Percentiles rank a stretch among this genome's conserved stretches.
phyloP scores from a whole-genome alignment of 2,329 filamentous ascomycete species.

The Fusarium aywerte region DNA sequence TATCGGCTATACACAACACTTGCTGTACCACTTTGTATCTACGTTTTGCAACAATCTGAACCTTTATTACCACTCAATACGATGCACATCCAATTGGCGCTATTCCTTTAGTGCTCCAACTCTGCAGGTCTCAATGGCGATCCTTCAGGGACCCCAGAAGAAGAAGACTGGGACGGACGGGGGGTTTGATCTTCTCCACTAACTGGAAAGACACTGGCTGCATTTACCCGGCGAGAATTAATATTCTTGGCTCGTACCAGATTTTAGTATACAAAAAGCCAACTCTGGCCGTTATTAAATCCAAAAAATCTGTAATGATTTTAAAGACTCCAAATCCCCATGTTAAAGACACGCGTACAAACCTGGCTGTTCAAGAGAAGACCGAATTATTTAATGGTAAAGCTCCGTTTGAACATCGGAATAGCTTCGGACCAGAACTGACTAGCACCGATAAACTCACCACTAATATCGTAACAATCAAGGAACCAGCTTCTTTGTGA shows the following conservation, averaged over 20 bases:
- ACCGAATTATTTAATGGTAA: constrained; percentile 11
- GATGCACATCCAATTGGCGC: constrained; percentile 13
- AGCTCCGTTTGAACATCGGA: constrained; percentile 32
- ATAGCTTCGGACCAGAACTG: constrained; percentile 20
- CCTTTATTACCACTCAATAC: background rate
- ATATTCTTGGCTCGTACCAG: too few species aligned
- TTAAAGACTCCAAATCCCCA: too few species aligned
- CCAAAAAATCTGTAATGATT: too few species aligned
- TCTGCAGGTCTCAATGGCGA: constrained; percentile 39
- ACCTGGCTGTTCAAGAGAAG: background rate
- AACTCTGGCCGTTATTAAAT: too few species aligned
- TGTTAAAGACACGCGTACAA: background rate
- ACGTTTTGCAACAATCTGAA: background rate
- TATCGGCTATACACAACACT: background rate
- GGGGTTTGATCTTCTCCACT: background rate
- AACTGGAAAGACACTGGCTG: background rate
- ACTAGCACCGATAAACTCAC: constrained; percentile 13
- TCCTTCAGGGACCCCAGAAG: constrained; percentile 32
- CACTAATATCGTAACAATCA: constrained; percentile 13
- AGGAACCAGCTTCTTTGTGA: constrained; percentile 18
- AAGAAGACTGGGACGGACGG: background rate
- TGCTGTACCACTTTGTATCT: background rate
- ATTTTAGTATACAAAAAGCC: too few species aligned
- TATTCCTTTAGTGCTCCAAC: constrained; percentile 32
- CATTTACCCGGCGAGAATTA: constrained; percentile 9